Conservation (phyloP, 495 filamentous ascomycete genomes). For the Podospora appendiculata region DNA sequence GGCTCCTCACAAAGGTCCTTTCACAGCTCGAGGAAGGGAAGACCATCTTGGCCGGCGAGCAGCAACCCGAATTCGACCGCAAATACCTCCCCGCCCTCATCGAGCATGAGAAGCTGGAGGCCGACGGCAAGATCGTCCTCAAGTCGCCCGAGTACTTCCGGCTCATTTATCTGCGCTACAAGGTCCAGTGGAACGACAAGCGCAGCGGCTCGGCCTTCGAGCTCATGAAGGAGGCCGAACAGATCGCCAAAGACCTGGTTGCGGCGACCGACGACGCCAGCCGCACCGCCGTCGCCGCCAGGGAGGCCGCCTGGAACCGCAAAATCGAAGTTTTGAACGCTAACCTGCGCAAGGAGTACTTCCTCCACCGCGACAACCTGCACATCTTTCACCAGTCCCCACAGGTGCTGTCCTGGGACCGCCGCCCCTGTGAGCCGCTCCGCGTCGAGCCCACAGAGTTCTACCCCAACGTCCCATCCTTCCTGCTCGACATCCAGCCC, state of each 20-base stretch:
- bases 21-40: conserved; percentile 2
- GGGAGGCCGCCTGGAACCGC: conserved; percentile 7
- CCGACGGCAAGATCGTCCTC: conserved; percentile 6
- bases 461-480: conserved; percentile 37
- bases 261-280: background rate
- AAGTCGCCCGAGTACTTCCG: conserved; percentile 6
- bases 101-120: conserved; percentile 25
- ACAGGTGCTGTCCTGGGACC: conserved; percentile 54
- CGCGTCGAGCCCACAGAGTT: conserved; percentile 45
- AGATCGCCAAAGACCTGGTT: conserved; percentile 1
- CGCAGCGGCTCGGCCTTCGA: conserved; percentile 17
- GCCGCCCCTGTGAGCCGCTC: conserved; percentile 46
- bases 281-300: background rate
- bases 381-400: conserved; percentile 33
- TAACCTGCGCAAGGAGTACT: conserved; percentile 12
- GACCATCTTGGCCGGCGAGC: background rate
- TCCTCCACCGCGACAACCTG: conserved; percentile 38
- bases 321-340: conserved; percentile 3
- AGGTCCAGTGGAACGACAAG: conserved; percentile 16
- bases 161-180: conserved; percentile 13
- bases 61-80: conserved; percentile 10
- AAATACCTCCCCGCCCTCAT: conserved; percentile 19
- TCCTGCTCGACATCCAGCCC: conserved; percentile 29
- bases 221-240: conserved; percentile 10
- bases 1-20: conserved; percentile 18